Evolutionary conservation across 495 filamentous ascomycete species (phyloP).

Genomic region (Penicillium longicatenatum): DNA sequence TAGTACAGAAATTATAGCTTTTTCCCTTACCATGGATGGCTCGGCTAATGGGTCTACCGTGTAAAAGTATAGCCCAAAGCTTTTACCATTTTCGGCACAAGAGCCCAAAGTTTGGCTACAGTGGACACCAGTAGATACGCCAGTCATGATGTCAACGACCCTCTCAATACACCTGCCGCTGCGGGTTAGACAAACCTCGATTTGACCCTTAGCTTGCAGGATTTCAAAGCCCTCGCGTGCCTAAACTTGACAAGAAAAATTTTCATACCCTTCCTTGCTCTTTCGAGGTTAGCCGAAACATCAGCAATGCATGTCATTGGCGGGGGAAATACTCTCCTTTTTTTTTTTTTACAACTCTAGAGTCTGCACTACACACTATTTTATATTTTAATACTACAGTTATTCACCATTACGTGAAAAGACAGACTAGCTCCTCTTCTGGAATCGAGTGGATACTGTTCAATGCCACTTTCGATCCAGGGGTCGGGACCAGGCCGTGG

Average conservation of each 20-base stretch:
- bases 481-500: conserved; percentile 25
- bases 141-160: conserved; percentile 22
- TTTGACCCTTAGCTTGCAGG: background rate
- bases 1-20: no score
- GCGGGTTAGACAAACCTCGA: conserved; percentile 1
- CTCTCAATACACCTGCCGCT: background rate
- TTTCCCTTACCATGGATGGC: background rate
- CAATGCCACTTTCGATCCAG: conserved; percentile 32
- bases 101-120: background rate
- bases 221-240: conserved; percentile 7
- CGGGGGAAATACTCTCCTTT: conserved; percentile 5
- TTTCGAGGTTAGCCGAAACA: conserved; percentile 18
- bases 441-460: conserved; percentile 28
- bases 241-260: conserved; percentile 4
- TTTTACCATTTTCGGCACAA: conserved; percentile 2
- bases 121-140: background rate
- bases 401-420: conserved; percentile 26
- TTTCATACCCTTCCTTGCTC: conserved; percentile 5
- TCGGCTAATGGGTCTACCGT: conserved; percentile 2
- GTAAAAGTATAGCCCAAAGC: conserved; percentile 8
- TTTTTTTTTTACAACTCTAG: background rate
- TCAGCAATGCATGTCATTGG: conserved; percentile 17
- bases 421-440: conserved; percentile 19
- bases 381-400: conserved; percentile 2
- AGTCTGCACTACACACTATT: background rate